These are phyloP conservation scores for Hevea brasiliensis DNA, from an alignment of 345 rosid species.

Conservation along the genomic window DNA sequence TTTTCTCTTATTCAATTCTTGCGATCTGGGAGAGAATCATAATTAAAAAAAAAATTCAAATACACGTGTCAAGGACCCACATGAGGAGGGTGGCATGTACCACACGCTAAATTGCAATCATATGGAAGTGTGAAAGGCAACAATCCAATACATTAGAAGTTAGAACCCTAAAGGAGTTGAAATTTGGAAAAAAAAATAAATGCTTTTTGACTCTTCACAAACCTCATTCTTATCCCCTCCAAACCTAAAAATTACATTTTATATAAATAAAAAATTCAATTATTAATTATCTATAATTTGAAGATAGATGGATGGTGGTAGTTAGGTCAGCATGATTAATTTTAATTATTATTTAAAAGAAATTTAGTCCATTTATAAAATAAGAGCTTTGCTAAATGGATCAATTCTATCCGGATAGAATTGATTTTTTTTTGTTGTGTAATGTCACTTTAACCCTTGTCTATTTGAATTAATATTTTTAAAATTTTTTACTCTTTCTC, in stretches of 20 bases:
- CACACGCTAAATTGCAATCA: constrained; percentile 15
- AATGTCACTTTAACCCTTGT: no score
- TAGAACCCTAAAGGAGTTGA: constrained; percentile 12
- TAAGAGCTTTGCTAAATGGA: no score
- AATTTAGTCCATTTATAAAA: no score
- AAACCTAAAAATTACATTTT: not conserved
- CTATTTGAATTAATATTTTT: no score
- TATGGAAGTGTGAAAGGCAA: constrained; percentile 8
- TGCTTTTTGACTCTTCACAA: constrained; percentile 19
- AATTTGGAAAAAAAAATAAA: constrained; percentile 1
- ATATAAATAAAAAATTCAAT: not conserved
- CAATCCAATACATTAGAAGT: no score
- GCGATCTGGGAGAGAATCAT: no score
- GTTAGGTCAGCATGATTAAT: constrained; percentile 12
- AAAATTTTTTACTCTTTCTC: no score
- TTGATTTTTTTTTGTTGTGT: no score
- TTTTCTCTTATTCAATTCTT: no score
- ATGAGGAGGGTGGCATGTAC: not conserved
- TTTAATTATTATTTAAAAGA: constrained; percentile 2
- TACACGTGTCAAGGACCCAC: not conserved
- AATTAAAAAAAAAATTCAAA: not conserved
- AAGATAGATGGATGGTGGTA: constrained; percentile 8
- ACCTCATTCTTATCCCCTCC: constrained; percentile 25
- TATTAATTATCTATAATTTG: no score
- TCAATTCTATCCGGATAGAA: no score